Conservation (phyloP, 1,284 basidiomycete genomes). For the Naganishia liquefaciens region DNA sequence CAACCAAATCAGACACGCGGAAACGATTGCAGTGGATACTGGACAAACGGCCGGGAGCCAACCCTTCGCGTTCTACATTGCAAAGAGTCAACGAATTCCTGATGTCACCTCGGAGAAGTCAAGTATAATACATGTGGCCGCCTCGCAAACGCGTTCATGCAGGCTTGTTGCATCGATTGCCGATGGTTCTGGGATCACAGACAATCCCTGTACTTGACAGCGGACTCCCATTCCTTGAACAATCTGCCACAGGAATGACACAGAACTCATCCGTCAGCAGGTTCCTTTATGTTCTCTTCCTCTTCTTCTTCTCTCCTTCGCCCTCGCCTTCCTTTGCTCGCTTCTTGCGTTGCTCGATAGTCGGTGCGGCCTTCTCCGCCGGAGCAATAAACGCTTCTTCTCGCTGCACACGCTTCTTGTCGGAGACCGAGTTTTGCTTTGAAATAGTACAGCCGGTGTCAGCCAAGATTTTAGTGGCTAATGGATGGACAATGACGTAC, state of each 20-base stretch:
- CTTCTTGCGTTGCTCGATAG: conserved; percentile 74
- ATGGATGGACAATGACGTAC: conserved; percentile 33
- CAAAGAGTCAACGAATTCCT: conserved; percentile 52
- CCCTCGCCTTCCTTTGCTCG: conserved; percentile 43
- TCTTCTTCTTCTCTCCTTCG: conserved; percentile 36
- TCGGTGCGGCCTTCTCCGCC: conserved; percentile 66
- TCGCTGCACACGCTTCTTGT: conserved; percentile 70
- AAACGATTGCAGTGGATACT: conserved; percentile 45
- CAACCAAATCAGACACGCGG: conserved; percentile 29
- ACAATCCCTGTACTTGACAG: too few relatives aligned
- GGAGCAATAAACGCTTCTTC: conserved; percentile 84
- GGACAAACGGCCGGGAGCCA: conserved; percentile 50
- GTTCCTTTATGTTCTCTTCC: conserved; percentile 35
- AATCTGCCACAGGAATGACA: too few relatives aligned
- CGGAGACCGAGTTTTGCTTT: conserved; percentile 73
- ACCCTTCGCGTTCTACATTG: conserved; percentile 49
- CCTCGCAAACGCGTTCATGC: not conserved
- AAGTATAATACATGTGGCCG: not conserved
- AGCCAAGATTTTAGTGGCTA: not conserved
- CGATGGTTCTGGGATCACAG: too few relatives aligned
- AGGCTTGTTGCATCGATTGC: too few relatives aligned
- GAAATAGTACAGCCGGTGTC: conserved; percentile 31
- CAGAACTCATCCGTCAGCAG: too few relatives aligned
- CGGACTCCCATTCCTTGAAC: too few relatives aligned
- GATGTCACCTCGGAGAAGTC: conserved; percentile 39